Evolutionary conservation across 1,284 basidiomycete genomes (phyloP).

Genomic region (Microbotryum scabiosae): DNA sequence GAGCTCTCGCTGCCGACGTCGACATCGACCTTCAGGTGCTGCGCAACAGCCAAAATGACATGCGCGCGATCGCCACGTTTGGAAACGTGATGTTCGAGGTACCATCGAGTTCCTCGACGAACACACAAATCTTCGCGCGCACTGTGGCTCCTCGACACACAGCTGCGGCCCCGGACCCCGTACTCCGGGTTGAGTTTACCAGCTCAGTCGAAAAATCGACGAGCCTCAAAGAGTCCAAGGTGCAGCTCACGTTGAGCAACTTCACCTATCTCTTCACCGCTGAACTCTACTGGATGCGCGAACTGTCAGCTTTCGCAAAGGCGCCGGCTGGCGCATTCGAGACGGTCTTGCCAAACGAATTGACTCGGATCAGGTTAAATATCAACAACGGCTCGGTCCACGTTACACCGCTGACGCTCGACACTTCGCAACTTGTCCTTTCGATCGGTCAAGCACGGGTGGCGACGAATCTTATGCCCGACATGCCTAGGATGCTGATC

Average conservation of each 20-base stretch:
- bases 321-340: slow-evolving; percentile 73
- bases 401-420: slow-evolving; percentile 50
- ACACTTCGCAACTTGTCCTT: slow-evolving; percentile 55
- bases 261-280: slow-evolving; percentile 59
- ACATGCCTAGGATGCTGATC: slow-evolving; percentile 52
- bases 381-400: slow-evolving; percentile 64
- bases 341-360: slow-evolving; percentile 80
- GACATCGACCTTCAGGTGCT: slow-evolving; percentile 59
- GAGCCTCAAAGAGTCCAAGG: slow-evolving; percentile 65
- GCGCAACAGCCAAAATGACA: slow-evolving; percentile 64
- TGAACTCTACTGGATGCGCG: slow-evolving; percentile 57
- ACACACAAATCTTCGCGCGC: slow-evolving; percentile 43
- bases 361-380: slow-evolving; percentile 60
- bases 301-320: slow-evolving; percentile 61
- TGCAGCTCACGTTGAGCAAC: slow-evolving; percentile 58
- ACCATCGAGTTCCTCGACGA: slow-evolving; percentile 39
- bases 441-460: slow-evolving; percentile 60
- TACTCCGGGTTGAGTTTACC: slow-evolving; percentile 59
- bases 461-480: slow-evolving; percentile 61
- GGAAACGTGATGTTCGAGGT: slow-evolving; percentile 53
- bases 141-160: slow-evolving; percentile 47
- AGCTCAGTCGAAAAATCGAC: slow-evolving; percentile 59
- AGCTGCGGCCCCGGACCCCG: slow-evolving; percentile 21
- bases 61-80: slow-evolving; percentile 54
- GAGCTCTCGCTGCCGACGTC: slow-evolving; percentile 55